These are phyloP conservation scores for Globisporangium nunn DNA, from an alignment of 352 stramenopile species.

Conservation along the genomic window DNA sequence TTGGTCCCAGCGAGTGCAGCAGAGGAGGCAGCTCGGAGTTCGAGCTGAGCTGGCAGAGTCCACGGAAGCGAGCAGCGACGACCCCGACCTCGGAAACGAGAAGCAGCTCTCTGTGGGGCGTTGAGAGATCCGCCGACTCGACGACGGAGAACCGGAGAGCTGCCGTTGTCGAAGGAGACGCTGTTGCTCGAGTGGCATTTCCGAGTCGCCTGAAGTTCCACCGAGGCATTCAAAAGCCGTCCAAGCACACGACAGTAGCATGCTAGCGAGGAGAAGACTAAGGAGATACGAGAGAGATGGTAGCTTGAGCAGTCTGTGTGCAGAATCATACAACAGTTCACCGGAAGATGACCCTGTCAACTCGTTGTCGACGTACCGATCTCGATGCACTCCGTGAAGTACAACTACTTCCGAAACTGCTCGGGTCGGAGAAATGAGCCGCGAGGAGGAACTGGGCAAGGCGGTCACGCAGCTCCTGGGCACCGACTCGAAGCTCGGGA, in stretches of 20 bases:
- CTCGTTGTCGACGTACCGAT: too few species aligned
- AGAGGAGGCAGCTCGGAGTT: background rate
- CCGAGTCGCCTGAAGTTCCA: conserved; percentile 23
- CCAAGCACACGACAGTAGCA: conserved; percentile 2
- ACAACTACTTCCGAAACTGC: too few species aligned
- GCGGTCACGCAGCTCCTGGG: conserved; percentile 29
- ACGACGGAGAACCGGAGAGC: background rate
- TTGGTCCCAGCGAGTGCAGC: background rate
- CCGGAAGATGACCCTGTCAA: too few species aligned
- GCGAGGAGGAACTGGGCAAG: conserved; percentile 1
- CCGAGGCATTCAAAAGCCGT: conserved; percentile 12
- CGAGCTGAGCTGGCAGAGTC: background rate
- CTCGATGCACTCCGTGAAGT: too few species aligned
- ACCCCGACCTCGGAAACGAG: background rate
- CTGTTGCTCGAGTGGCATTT: conserved; percentile 17
- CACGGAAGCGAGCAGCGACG: background rate
- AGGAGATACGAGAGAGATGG: background rate
- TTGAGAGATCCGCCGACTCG: background rate
- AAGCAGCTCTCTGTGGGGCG: background rate
- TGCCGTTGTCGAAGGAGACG: conserved; percentile 12
- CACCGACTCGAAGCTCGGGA: conserved; percentile 41
- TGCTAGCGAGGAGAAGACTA: background rate
- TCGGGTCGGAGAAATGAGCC: conserved; percentile 1
- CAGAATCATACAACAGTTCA: too few species aligned
- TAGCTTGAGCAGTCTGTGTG: background rate